Evolutionary conservation across 768 basidiomycete genomes (phyloP).

Genomic region (Lactarius vividus): DNA sequence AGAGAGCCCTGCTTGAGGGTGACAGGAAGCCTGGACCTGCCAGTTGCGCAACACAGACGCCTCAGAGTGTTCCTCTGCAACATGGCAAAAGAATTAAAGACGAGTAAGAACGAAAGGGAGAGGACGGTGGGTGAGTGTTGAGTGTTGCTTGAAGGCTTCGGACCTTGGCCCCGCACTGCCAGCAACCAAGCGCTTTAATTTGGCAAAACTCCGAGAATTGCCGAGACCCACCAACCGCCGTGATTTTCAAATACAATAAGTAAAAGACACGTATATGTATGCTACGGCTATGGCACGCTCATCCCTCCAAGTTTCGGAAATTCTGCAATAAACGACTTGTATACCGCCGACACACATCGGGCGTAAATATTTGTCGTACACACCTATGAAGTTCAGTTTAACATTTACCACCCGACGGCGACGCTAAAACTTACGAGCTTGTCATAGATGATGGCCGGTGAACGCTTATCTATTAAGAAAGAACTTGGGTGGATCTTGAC

Average conservation of each 20-base stretch:
- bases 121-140: slow-evolving; percentile 8
- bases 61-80: slow-evolving; percentile 39
- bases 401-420: slow-evolving; percentile 4
- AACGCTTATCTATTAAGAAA: slow-evolving; percentile 73
- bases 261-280: neutral
- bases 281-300: slow-evolving; percentile 5
- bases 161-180: slow-evolving; percentile 11
- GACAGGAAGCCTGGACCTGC: slow-evolving; percentile 29
- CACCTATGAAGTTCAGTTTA: slow-evolving; percentile 43
- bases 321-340: slow-evolving; percentile 49
- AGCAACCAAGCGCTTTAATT: neutral
- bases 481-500: slow-evolving; percentile 94
- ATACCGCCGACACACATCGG: slow-evolving; percentile 83
- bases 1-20: slow-evolving; percentile 26
- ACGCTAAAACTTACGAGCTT: slow-evolving; percentile 70
- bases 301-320: slow-evolving; percentile 23
- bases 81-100: slow-evolving; percentile 31
- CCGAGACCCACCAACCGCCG: neutral
- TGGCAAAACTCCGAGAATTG: slow-evolving; percentile 11
- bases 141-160: neutral
- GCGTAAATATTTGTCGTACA: slow-evolving; percentile 86
- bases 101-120: neutral
- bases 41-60: slow-evolving; percentile 35
- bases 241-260: neutral
- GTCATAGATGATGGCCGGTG: slow-evolving; percentile 86